Conservation (phyloP, 441 rosid species). For the Populus hybrid region DNA sequence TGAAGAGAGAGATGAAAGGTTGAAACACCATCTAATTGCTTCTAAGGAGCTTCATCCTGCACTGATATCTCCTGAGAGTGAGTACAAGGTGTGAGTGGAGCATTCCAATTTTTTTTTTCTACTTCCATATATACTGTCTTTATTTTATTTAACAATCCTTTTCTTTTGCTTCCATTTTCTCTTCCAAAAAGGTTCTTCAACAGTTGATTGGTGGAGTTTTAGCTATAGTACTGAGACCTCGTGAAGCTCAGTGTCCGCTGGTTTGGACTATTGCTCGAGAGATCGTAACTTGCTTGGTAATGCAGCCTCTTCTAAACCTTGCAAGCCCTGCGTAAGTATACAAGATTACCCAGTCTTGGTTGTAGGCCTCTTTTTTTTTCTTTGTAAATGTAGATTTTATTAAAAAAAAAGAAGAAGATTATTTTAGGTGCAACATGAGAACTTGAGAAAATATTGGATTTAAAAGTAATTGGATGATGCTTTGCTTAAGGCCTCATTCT, state of each 20-base stretch:
- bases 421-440: background rate
- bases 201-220: conserved; percentile 75
- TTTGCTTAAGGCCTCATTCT: background rate
- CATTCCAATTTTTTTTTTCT: conserved; percentile 17
- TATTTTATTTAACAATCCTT: conserved; percentile 11
- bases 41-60: conserved; percentile 98
- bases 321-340: conserved; percentile 83
- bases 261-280: conserved; percentile 92
- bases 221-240: conserved; percentile 76
- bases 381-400: background rate
- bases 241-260: conserved; percentile 90
- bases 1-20: conserved; percentile 91
- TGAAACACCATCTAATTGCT: conserved; percentile 82
- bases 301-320: conserved; percentile 85
- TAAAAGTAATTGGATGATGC: conserved; percentile 7
- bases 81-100: conserved; percentile 94
- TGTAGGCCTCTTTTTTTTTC: background rate
- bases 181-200: conserved; percentile 65
- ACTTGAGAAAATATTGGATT: background rate
- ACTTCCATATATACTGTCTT: conserved; percentile 15
- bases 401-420: background rate
- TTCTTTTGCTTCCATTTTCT: conserved; percentile 11
- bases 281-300: conserved; percentile 88
- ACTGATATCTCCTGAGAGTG: conserved; percentile 83
- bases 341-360: background rate